Percentiles rank a stretch among this genome's conserved stretches.
phyloP scores from a whole-genome alignment of 192 early-diverging fungal genomes.

The Entophlyctis helioformis region DNA sequence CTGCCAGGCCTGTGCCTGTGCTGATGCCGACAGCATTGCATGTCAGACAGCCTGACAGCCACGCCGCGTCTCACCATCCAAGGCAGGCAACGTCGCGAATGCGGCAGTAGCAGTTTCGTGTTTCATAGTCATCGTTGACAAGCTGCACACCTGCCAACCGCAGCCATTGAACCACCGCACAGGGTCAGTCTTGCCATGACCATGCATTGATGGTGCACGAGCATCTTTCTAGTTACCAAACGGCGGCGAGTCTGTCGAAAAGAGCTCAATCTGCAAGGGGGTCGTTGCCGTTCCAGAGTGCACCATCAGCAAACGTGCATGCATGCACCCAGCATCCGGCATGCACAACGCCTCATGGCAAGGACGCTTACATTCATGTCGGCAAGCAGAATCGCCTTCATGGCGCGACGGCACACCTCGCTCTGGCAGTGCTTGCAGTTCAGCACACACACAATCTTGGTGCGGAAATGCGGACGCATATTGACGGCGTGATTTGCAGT shows the following conservation, averaged over 20 bases:
- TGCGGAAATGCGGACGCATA: constrained; percentile 47
- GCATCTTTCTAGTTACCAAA: constrained; percentile 23
- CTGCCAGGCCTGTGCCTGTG: neutral
- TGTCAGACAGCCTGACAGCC: neutral
- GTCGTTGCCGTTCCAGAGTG: neutral
- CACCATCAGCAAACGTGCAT: neutral
- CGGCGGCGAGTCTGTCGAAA: constrained; percentile 60
- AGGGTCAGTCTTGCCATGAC: too few species aligned
- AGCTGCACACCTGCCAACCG: constrained; percentile 40
- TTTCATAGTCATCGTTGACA: constrained; percentile 67
- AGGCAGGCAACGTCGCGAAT: constrained; percentile 73
- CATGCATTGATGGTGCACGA: too few species aligned
- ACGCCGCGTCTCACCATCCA: constrained; percentile 39
- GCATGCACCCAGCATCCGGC: neutral
- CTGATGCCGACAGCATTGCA: neutral
- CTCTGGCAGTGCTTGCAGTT: constrained; percentile 53
- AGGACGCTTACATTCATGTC: constrained; percentile 38
- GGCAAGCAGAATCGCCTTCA: constrained; percentile 71
- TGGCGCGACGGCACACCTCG: constrained; percentile 54
- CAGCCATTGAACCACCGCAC: too few species aligned
- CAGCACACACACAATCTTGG: constrained; percentile 61
- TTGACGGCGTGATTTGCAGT: too few species aligned
- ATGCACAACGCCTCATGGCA: neutral
- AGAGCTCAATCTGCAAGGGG: constrained; percentile 42
- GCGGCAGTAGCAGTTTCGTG: constrained; percentile 63